Conservation (phyloP, 176 grass and related monocot genomes). For the barley (Hordeum vulgare) region DNA sequence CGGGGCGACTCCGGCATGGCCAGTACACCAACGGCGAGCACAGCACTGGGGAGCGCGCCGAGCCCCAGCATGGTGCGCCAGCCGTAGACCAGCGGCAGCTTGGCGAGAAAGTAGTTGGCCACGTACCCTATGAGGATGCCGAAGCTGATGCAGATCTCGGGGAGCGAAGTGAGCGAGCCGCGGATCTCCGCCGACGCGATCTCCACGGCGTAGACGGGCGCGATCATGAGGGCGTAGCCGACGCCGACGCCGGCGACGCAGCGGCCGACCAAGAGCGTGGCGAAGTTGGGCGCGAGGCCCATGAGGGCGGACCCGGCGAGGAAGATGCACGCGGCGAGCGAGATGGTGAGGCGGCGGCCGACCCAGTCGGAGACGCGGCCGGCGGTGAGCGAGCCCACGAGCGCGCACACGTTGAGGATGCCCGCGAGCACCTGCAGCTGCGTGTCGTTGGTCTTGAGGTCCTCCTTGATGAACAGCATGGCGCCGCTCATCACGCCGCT, state of each 20-base stretch:
- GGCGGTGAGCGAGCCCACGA: conserved; percentile 41
- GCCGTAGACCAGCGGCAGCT: conserved; percentile 29
- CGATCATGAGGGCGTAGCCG: conserved; percentile 50
- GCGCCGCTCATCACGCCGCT: conserved; percentile 55
- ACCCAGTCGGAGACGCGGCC: conserved; percentile 40
- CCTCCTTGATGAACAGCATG: conserved; percentile 62
- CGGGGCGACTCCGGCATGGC: conserved; percentile 38
- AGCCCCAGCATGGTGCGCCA: conserved; percentile 44
- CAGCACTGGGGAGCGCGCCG: conserved; percentile 19
- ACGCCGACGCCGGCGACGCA: conserved; percentile 47
- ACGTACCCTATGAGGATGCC: conserved; percentile 48
- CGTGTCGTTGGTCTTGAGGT: conserved; percentile 48
- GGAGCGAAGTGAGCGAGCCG: conserved; percentile 37
- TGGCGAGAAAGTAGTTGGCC: conserved; percentile 36
- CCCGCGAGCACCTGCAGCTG: conserved; percentile 46
- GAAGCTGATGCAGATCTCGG: conserved; percentile 52
- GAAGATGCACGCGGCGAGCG: conserved; percentile 32
- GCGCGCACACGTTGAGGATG: conserved; percentile 44
- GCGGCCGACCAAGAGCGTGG: conserved; percentile 21
- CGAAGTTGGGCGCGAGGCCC: conserved; percentile 32
- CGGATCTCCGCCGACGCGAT: conserved; percentile 19
- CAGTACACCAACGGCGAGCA: conserved; percentile 15
- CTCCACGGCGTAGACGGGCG: conserved; percentile 41
- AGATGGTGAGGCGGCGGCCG: conserved; percentile 40
- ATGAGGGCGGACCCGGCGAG: conserved; percentile 30